phyloP scores from a whole-genome alignment of 345 rosid species.

The Odontarrhena argentea region DNA sequence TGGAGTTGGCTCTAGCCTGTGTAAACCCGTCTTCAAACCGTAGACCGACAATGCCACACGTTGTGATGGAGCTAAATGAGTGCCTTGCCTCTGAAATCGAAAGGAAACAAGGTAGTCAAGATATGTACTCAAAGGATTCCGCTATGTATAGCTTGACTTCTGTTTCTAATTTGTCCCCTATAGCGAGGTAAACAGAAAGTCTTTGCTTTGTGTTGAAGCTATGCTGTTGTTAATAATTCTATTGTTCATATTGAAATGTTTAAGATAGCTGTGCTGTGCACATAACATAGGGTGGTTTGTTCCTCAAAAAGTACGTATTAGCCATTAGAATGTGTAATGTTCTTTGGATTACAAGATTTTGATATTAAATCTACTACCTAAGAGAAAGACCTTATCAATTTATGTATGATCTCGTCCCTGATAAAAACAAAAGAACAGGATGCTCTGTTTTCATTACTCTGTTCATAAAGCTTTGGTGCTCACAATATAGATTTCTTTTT shows the following conservation, averaged over 20 bases:
- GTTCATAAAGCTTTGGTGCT: too few species aligned
- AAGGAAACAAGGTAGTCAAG: slow-evolving; percentile 39
- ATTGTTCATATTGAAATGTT: not conserved
- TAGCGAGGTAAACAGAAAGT: slow-evolving; percentile 16
- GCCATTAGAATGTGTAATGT: too few species aligned
- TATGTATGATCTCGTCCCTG: too few species aligned
- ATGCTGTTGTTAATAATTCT: not conserved
- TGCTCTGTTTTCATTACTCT: too few species aligned
- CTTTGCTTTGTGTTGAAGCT: not conserved
- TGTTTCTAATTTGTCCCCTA: slow-evolving; percentile 22
- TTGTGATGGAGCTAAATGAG: slow-evolving; percentile 47
- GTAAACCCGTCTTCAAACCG: slow-evolving; percentile 36
- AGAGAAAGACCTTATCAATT: too few species aligned
- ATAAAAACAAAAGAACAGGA: too few species aligned
- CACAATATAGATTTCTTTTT: too few species aligned
- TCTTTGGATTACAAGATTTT: too few species aligned
- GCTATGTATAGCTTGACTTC: slow-evolving; percentile 4
- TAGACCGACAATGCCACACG: slow-evolving; percentile 46
- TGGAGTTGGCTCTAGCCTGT: slow-evolving; percentile 51
- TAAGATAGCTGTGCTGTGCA: slow-evolving; percentile 6
- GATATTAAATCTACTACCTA: too few species aligned
- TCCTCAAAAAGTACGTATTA: not conserved
- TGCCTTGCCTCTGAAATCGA: slow-evolving; percentile 37
- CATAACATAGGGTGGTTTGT: not conserved
- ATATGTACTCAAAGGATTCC: not conserved